phyloP scores from a whole-genome alignment of 1,284 basidiomycete genomes.

The Malassezia slooffiae region DNA sequence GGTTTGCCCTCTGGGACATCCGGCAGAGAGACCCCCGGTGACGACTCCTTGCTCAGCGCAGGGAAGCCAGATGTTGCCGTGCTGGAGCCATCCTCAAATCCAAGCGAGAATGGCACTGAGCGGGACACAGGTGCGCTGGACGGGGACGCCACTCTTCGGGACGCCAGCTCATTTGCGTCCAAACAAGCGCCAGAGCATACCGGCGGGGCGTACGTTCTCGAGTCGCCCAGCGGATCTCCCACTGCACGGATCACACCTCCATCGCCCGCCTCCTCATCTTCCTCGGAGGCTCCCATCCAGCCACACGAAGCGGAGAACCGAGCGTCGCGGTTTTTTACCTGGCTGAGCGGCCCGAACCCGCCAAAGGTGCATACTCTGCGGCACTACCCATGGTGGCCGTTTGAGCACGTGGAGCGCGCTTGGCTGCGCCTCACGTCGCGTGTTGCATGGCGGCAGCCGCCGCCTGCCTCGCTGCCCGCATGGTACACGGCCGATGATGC shows the following conservation, averaged over 20 bases:
- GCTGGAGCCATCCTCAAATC: too few relatives aligned
- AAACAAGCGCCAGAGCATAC: slow-evolving; percentile 22
- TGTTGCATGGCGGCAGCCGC: slow-evolving; percentile 4
- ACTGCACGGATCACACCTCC: slow-evolving; percentile 10
- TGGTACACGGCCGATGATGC: background rate
- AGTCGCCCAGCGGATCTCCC: slow-evolving; percentile 9
- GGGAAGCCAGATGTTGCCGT: too few relatives aligned
- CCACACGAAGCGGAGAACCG: too few relatives aligned
- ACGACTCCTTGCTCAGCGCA: too few relatives aligned
- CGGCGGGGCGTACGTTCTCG: slow-evolving; percentile 26
- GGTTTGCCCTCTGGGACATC: too few relatives aligned
- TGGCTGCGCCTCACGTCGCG: slow-evolving; percentile 15
- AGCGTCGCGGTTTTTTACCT: too few relatives aligned
- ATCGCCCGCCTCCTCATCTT: slow-evolving; percentile 9
- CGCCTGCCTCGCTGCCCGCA: background rate
- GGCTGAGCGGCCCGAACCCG: slow-evolving; percentile 21
- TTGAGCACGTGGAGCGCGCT: slow-evolving; percentile 19
- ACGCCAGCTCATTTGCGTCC: too few relatives aligned
- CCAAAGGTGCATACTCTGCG: slow-evolving; percentile 16
- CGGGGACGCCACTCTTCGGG: too few relatives aligned
- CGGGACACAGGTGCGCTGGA: too few relatives aligned
- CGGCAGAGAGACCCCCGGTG: too few relatives aligned
- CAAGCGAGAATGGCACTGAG: too few relatives aligned
- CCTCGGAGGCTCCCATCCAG: background rate
- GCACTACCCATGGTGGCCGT: slow-evolving; percentile 41